Conservation (phyloP, 441 rosid genomes). For the Manihot esculenta region DNA sequence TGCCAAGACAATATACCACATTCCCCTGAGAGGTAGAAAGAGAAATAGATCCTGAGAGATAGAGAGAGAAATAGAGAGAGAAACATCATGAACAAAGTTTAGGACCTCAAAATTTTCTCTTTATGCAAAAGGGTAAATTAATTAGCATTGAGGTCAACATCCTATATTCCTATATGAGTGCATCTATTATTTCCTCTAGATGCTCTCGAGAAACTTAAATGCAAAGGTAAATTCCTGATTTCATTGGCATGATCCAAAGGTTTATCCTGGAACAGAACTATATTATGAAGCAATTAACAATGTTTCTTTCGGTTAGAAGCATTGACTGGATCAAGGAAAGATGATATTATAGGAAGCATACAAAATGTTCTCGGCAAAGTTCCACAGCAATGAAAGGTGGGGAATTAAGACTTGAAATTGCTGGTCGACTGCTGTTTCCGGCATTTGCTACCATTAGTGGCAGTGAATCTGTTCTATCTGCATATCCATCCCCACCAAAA, state of each 20-base stretch:
- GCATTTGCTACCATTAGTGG: conserved; percentile 96
- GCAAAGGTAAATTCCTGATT: not conserved
- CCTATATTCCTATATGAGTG: not conserved
- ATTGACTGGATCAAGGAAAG: conserved; percentile 6
- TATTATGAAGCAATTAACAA: not conserved
- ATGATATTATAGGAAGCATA: conserved; percentile 29
- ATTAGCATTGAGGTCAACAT: not conserved
- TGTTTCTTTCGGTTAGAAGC: not conserved
- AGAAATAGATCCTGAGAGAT: no score
- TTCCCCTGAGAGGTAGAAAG: not conserved
- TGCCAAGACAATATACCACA: not conserved
- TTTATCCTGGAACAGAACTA: not conserved
- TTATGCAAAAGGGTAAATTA: not conserved
- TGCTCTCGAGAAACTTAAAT: not conserved
- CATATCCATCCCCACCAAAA: conserved; percentile 85
- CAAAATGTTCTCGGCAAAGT: conserved; percentile 95
- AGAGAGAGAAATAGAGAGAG: not conserved
- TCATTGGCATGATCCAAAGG: not conserved
- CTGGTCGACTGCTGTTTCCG: conserved; percentile 68
- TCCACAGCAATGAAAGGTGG: conserved; percentile 83
- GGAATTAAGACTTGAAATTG: conserved; percentile 77
- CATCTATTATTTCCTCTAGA: not conserved
- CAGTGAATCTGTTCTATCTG: conserved; percentile 52
- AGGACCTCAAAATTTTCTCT: not conserved
- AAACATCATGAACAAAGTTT: not conserved